Conservation (phyloP, 116 monocot genomes). For the Zostera marina region DNA sequence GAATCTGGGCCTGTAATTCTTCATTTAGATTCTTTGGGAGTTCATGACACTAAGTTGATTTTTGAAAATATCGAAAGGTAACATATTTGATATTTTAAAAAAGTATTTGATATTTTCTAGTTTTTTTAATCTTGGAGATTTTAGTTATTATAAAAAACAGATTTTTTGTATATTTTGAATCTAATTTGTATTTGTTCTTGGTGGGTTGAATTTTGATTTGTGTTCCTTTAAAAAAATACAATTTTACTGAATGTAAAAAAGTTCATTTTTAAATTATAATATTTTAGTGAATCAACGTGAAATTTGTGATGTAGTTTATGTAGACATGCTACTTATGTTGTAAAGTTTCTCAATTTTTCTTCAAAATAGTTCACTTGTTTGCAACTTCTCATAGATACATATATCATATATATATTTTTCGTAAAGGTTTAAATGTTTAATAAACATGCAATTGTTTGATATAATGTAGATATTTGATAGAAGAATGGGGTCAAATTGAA, state of each 20-base stretch:
- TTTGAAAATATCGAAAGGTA: slow-evolving; percentile 43
- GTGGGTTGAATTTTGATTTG: too few species aligned
- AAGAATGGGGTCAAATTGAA: slow-evolving; percentile 56
- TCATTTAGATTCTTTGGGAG: slow-evolving; percentile 86
- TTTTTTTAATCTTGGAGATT: not conserved
- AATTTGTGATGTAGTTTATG: too few species aligned
- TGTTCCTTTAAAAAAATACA: too few species aligned
- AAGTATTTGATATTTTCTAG: too few species aligned
- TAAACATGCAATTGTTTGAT: not conserved
- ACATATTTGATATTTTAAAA: too few species aligned
- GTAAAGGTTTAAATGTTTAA: not conserved
- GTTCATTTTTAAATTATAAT: too few species aligned
- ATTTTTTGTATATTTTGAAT: not conserved
- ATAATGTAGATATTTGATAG: slow-evolving; percentile 48
- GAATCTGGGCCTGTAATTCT: slow-evolving; percentile 67
- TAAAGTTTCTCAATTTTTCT: not conserved
- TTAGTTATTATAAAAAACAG: not conserved
- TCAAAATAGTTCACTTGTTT: not conserved
- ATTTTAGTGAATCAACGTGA: too few species aligned
- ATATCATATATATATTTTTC: not conserved
- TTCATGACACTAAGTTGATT: slow-evolving; percentile 40
- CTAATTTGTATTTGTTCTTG: too few species aligned
- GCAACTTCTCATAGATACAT: not conserved
- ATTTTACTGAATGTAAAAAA: too few species aligned
- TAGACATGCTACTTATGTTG: too few species aligned